Percentiles rank a stretch among this genome's conserved stretches.
Conservation (phyloP, 805 yeast genomes). For the Alloascoidea hylecoeti region DNA sequence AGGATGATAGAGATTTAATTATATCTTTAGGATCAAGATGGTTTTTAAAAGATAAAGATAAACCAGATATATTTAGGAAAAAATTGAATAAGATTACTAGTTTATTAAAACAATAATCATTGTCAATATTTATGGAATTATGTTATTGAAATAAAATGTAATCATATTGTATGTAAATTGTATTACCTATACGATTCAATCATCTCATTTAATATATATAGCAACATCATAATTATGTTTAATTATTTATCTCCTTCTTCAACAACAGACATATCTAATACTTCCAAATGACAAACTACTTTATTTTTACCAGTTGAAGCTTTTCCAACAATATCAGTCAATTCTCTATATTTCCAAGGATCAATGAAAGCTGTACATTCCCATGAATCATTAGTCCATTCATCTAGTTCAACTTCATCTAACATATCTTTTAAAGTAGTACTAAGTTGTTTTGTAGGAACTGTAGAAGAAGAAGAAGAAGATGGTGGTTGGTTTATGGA, state of each 20-base stretch:
- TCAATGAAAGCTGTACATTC: slow-evolving; percentile 61
- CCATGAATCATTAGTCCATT: slow-evolving; percentile 29
- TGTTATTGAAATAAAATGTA: background rate
- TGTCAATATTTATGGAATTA: background rate
- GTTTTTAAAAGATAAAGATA: no score
- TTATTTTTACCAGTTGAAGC: slow-evolving; percentile 34
- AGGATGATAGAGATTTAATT: background rate
- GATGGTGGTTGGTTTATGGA: slow-evolving; percentile 35
- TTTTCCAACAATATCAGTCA: slow-evolving; percentile 46
- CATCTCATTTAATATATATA: no score
- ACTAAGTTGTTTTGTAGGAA: slow-evolving; percentile 23
- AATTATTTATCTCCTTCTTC: slow-evolving; percentile 30
- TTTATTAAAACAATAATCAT: background rate
- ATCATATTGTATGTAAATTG: no score
- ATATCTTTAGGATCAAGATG: background rate
- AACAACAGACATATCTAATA: slow-evolving; percentile 80
- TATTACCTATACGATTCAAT: no score
- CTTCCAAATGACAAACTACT: slow-evolving; percentile 69
- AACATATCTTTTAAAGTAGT: slow-evolving; percentile 28
- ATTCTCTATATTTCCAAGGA: slow-evolving; percentile 66
- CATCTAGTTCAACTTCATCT: slow-evolving; percentile 26
- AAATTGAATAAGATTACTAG: background rate
- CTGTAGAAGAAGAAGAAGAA: no score
- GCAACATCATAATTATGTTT: slow-evolving; percentile 5
- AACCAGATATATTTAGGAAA: background rate